phyloP scores from a whole-genome alignment of 1,139 yeast genomes.

The Yamadazyma dendronema region DNA sequence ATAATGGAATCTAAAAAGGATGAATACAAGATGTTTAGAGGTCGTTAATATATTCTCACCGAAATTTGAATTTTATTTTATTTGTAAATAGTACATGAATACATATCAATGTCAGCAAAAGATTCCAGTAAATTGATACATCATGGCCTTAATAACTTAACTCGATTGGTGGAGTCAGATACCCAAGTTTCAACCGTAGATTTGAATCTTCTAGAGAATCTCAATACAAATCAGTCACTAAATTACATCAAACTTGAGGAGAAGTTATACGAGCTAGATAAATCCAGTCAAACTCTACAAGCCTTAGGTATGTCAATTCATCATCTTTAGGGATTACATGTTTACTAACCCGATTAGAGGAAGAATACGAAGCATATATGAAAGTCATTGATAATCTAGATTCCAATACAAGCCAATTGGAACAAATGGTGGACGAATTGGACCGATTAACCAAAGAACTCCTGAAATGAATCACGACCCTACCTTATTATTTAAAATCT shows the following conservation, averaged over 20 bases:
- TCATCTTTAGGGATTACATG: not conserved
- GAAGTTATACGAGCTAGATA: constrained; percentile 38
- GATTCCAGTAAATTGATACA: constrained; percentile 31
- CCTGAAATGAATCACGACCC: not conserved
- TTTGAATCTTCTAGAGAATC: constrained; percentile 50
- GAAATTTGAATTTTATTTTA: not conserved
- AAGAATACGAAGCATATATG: constrained; percentile 29
- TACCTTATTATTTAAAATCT: too few species aligned
- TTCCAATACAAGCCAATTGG: constrained; percentile 42
- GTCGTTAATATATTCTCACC: constrained; percentile 34
- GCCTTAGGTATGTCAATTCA: constrained; percentile 30
- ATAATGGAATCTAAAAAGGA: constrained; percentile 49
- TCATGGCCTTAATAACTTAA: constrained; percentile 29
- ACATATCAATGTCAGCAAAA: constrained; percentile 20
- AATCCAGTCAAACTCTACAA: constrained; percentile 29
- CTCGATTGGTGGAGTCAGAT: constrained; percentile 47
- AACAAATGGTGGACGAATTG: constrained; percentile 49
- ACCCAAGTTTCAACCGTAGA: constrained; percentile 54
- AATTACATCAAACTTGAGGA: constrained; percentile 56
- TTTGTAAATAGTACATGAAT: constrained; percentile 8
- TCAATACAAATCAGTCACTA: constrained; percentile 57
- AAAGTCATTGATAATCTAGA: constrained; percentile 44
- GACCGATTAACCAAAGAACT: constrained; percentile 46
- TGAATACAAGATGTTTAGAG: constrained; percentile 52
- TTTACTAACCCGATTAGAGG: constrained; percentile 19